Conservation (phyloP, 805 yeast species). For the Candida railenensis region DNA sequence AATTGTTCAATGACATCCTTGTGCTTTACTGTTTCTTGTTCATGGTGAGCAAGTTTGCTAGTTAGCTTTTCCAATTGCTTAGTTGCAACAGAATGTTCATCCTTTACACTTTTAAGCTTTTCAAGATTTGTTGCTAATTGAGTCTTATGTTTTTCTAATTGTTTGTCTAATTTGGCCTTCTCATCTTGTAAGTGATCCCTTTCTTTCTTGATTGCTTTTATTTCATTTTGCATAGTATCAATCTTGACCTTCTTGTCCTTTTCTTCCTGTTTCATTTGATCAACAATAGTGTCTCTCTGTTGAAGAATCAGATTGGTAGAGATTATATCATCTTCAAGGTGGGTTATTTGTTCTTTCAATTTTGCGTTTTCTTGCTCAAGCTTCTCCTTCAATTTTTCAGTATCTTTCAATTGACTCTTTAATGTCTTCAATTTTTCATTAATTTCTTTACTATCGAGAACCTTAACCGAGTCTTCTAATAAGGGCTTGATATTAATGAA, state of each 20-base stretch:
- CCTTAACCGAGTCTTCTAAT: slow-evolving; percentile 60
- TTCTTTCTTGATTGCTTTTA: slow-evolving; percentile 31
- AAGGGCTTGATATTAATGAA: slow-evolving; percentile 73
- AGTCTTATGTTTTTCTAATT: slow-evolving; percentile 16
- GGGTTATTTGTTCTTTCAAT: slow-evolving; percentile 33
- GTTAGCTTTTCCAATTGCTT: background rate
- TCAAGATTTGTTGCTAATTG: slow-evolving; percentile 15
- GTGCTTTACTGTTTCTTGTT: slow-evolving; percentile 1
- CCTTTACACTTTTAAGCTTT: slow-evolving; percentile 11
- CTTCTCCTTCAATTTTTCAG: slow-evolving; percentile 27
- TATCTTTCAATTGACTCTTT: slow-evolving; percentile 41
- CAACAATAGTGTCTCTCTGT: slow-evolving; percentile 48
- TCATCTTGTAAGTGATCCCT: slow-evolving; percentile 24
- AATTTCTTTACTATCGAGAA: slow-evolving; percentile 55
- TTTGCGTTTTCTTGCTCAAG: slow-evolving; percentile 38
- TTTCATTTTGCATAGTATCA: slow-evolving; percentile 23
- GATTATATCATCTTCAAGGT: slow-evolving; percentile 33
- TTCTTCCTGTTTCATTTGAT: slow-evolving; percentile 42
- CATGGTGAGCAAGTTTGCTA: background rate
- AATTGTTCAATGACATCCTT: slow-evolving; percentile 8
- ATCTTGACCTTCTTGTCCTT: slow-evolving; percentile 25
- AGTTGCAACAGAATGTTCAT: slow-evolving; percentile 14
- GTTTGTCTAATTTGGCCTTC: slow-evolving; percentile 27
- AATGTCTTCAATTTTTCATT: slow-evolving; percentile 55
- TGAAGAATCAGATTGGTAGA: slow-evolving; percentile 31